A percentile compares a stretch with the other conserved stretches of the same genome.
phyloP scores from a whole-genome alignment of 305 asterid genomes.

The Fraxinus velutina region DNA sequence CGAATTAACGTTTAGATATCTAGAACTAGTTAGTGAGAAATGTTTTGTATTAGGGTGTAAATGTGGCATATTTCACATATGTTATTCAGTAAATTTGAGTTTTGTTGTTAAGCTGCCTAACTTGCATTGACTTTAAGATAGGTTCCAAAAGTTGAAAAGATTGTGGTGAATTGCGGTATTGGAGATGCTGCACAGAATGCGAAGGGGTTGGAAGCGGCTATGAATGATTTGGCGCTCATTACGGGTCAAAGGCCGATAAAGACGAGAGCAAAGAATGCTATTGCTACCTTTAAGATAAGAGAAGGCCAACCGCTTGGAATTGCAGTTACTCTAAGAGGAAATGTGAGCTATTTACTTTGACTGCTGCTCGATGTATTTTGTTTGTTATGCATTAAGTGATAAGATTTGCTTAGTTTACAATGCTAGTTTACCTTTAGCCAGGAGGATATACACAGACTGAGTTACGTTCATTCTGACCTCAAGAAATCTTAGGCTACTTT shows the following conservation, averaged over 20 bases:
- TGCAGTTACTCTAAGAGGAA: constrained; percentile 89
- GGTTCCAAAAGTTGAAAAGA: constrained; percentile 86
- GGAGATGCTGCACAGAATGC: constrained; percentile 99
- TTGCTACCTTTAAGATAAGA: constrained; percentile 84
- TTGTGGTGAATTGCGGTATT: constrained; percentile 95
- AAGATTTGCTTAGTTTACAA: background rate
- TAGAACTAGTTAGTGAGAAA: constrained; percentile 8
- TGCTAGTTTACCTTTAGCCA: background rate
- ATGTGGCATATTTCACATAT: background rate
- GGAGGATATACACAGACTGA: background rate
- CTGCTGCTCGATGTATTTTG: background rate
- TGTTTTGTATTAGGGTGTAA: background rate
- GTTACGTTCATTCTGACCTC: background rate
- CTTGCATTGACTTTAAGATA: constrained; percentile 21
- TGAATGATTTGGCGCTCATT: constrained; percentile 80
- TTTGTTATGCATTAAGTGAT: background rate
- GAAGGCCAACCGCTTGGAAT: constrained; percentile 87
- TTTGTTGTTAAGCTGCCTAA: constrained; percentile 12
- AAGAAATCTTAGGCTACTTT: background rate
- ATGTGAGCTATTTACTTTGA: constrained; percentile 34
- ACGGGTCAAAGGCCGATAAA: constrained; percentile 91
- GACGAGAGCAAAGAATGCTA: constrained; percentile 90
- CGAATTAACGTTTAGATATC: constrained; percentile 9
- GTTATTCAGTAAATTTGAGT: background rate
- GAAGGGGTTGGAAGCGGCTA: constrained; percentile 89